Conservation (phyloP, 192 early-diverging fungal species). For the Coemansia sp. region DNA sequence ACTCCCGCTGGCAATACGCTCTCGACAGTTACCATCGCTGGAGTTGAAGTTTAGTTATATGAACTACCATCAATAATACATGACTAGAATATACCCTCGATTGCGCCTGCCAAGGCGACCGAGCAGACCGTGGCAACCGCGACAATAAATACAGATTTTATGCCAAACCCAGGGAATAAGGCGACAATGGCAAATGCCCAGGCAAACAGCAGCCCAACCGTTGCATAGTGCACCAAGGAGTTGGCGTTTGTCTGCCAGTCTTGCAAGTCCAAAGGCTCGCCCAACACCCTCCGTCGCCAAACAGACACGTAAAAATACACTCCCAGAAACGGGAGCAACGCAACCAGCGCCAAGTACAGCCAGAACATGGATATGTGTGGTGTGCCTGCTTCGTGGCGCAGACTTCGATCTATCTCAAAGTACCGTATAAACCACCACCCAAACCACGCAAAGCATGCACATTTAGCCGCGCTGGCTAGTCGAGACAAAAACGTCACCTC, state of each 20-base stretch:
- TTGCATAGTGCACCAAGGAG: constrained; percentile 39
- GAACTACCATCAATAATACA: background rate
- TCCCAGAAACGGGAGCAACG: constrained; percentile 36
- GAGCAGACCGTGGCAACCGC: constrained; percentile 22
- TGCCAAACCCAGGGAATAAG: constrained; percentile 43
- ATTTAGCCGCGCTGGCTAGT: constrained; percentile 25
- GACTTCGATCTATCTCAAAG: constrained; percentile 49
- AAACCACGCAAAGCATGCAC: constrained; percentile 27
- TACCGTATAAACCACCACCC: constrained; percentile 40
- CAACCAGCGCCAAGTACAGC: constrained; percentile 26
- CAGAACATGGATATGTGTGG: constrained; percentile 45
- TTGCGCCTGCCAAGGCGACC: constrained; percentile 37
- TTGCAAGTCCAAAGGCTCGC: constrained; percentile 48
- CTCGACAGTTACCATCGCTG: constrained; percentile 39
- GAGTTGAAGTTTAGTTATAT: constrained; percentile 25
- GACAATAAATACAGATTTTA: constrained; percentile 31
- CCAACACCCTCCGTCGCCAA: constrained; percentile 43
- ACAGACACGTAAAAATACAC: constrained; percentile 51
- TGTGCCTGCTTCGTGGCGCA: constrained; percentile 32
- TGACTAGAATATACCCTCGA: constrained; percentile 34
- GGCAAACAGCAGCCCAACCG: constrained; percentile 36
- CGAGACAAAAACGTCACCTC: constrained; percentile 11
- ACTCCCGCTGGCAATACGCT: constrained; percentile 45
- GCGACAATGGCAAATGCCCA: constrained; percentile 41
- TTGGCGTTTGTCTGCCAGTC: constrained; percentile 47